Percentiles rank a stretch among this genome's conserved stretches.
These are phyloP conservation scores for Gracilariopsis chorda DNA, from an alignment of 23 red algal species.

Conservation along the genomic window DNA sequence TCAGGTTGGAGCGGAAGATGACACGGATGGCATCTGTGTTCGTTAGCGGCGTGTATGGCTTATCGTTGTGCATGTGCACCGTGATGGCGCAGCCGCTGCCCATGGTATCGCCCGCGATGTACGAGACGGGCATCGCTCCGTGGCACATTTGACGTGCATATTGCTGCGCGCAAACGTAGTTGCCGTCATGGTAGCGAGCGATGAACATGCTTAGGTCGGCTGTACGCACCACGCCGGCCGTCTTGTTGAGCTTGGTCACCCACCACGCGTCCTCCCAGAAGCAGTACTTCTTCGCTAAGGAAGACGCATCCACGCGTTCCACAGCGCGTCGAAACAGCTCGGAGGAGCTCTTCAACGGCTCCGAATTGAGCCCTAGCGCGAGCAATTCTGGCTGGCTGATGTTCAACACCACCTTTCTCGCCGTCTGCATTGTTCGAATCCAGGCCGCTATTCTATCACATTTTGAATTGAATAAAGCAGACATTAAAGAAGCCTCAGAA, in stretches of 20 bases:
- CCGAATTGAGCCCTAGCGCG: slow-evolving; percentile 5
- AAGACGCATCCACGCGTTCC: background rate
- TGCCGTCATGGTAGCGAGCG: slow-evolving; percentile 38
- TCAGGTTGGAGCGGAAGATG: background rate
- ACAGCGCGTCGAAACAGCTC: background rate
- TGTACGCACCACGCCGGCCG: background rate
- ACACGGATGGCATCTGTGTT: background rate
- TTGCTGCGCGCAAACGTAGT: background rate
- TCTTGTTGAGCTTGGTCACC: slow-evolving; percentile 15
- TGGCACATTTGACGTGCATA: too few relatives aligned
- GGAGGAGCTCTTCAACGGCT: slow-evolving; percentile 13
- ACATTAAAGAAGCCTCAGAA: too few relatives aligned
- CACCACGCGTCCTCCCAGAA: slow-evolving; percentile 60
- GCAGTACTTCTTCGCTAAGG: slow-evolving; percentile 35
- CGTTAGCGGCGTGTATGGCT: slow-evolving; percentile 18
- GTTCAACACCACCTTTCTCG: slow-evolving; percentile 7
- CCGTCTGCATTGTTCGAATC: background rate
- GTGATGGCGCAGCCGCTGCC: background rate
- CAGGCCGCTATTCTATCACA: background rate
- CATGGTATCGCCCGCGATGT: background rate
- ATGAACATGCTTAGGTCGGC: background rate
- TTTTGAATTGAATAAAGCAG: too few relatives aligned
- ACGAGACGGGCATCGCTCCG: slow-evolving; percentile 32
- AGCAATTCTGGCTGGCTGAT: slow-evolving; percentile 30
- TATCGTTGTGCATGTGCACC: background rate